phyloP scores from a whole-genome alignment of 257 asterid genomes.

The Knoxia roxburghii region DNA sequence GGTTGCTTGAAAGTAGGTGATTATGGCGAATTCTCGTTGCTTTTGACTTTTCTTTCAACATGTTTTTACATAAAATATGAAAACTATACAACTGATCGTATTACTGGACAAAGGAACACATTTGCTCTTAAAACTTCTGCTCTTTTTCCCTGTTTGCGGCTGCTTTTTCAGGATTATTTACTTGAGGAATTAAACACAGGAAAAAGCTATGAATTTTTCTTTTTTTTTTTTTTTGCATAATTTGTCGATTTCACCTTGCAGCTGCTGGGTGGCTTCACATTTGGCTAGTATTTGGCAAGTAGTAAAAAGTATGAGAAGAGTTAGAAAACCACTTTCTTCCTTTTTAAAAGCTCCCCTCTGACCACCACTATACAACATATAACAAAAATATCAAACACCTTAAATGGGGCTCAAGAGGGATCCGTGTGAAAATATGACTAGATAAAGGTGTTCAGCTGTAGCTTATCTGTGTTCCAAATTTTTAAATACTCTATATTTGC shows the following conservation, averaged over 20 bases:
- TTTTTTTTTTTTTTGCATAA: background rate
- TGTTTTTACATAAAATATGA: background rate
- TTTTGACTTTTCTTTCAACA: background rate
- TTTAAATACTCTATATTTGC: background rate
- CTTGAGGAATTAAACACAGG: background rate
- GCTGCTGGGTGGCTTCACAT: background rate
- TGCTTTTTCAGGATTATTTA: background rate
- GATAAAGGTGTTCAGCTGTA: too few species aligned
- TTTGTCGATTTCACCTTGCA: background rate
- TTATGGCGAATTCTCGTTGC: background rate
- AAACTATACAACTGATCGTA: background rate
- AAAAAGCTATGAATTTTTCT: too few species aligned
- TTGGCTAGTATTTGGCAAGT: too few species aligned
- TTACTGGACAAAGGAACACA: background rate
- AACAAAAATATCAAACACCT: background rate
- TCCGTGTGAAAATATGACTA: background rate
- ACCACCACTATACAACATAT: background rate
- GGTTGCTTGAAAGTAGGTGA: background rate
- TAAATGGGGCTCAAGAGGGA: background rate
- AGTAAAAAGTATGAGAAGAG: background rate
- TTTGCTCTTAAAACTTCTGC: too few species aligned
- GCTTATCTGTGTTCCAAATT: background rate
- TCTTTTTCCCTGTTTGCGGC: background rate
- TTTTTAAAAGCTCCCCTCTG: too few species aligned
- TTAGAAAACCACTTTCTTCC: background rate